phyloP scores from a whole-genome alignment of 331 rosid species.

The Malus hybrid region DNA sequence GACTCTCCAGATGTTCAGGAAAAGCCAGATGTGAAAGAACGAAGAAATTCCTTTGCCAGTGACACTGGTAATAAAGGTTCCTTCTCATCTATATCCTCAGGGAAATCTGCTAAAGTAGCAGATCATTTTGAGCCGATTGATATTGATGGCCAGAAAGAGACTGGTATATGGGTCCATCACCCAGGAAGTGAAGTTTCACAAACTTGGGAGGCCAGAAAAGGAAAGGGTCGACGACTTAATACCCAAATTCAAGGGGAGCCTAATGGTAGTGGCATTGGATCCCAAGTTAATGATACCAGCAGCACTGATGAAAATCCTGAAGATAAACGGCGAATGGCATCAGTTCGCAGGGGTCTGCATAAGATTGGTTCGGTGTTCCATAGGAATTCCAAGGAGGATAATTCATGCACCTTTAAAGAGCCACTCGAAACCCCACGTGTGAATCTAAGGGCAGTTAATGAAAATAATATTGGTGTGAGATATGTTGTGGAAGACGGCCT shows the following conservation, averaged over 20 bases:
- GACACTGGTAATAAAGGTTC: conserved; percentile 39
- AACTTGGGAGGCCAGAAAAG: conserved; percentile 83
- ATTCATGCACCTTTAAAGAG: conserved; percentile 16
- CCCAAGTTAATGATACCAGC: conserved; percentile 41
- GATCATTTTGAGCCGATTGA: conserved; percentile 77
- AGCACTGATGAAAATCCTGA: conserved; percentile 47
- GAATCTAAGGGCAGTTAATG: conserved; percentile 48
- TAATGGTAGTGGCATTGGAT: conserved; percentile 28
- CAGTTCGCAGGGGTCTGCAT: conserved; percentile 56
- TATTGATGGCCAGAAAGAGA: conserved; percentile 68
- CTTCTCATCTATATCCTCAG: conserved; percentile 36
- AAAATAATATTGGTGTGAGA: conserved; percentile 37
- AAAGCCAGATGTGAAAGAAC: conserved; percentile 27
- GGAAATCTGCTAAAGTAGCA: conserved; percentile 38
- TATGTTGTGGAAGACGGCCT: conserved; percentile 44
- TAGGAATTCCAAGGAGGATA: conserved; percentile 41
- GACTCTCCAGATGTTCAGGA: conserved; percentile 27
- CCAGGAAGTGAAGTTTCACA: conserved; percentile 81
- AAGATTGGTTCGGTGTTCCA: conserved; percentile 64
- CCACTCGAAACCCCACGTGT: conserved; percentile 34
- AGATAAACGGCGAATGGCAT: conserved; percentile 32
- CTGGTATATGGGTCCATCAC: conserved; percentile 90
- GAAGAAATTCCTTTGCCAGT: conserved; percentile 31
- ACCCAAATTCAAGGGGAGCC: conserved; percentile 45
- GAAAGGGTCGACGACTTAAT: conserved; percentile 61